These are phyloP conservation scores for Phytophthora palmivora DNA, from an alignment of 352 stramenopile genomes.

Conservation along the genomic window DNA sequence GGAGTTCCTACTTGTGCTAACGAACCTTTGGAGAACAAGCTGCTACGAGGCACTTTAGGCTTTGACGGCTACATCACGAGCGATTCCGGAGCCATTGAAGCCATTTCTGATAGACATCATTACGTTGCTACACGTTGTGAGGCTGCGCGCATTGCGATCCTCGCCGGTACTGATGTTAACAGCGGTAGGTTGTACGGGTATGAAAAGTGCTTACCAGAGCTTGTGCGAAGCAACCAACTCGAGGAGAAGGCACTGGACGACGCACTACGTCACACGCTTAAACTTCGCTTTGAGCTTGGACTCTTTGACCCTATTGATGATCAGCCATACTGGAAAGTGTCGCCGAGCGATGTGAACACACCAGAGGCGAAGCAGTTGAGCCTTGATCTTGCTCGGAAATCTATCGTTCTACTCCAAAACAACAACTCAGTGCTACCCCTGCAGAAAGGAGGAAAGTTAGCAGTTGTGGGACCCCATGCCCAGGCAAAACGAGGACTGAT, in stretches of 20 bases:
- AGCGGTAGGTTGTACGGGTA: neutral
- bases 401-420: slow-evolving; percentile 2
- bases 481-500: slow-evolving; percentile 1
- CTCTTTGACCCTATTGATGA: slow-evolving; percentile 6
- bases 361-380: neutral
- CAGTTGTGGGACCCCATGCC: neutral
- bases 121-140: slow-evolving; percentile 6
- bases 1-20: slow-evolving; percentile 2
- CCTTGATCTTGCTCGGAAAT: slow-evolving; percentile 3
- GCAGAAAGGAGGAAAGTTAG: neutral
- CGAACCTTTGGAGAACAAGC: neutral
- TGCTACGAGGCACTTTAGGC: neutral
- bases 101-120: slow-evolving; percentile 2
- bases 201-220: neutral
- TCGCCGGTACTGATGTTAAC: slow-evolving; percentile 2
- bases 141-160: neutral
- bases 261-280: neutral
- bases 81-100: slow-evolving; percentile 4
- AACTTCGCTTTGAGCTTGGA: slow-evolving; percentile 5
- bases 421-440: slow-evolving; percentile 3
- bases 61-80: slow-evolving; percentile 9
- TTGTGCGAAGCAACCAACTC: slow-evolving; percentile 3
- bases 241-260: neutral
- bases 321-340: slow-evolving; percentile 3
- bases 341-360: slow-evolving; percentile 1